Conservation (phyloP, 352 stramenopile genomes). For the Globisporangium polare region DNA sequence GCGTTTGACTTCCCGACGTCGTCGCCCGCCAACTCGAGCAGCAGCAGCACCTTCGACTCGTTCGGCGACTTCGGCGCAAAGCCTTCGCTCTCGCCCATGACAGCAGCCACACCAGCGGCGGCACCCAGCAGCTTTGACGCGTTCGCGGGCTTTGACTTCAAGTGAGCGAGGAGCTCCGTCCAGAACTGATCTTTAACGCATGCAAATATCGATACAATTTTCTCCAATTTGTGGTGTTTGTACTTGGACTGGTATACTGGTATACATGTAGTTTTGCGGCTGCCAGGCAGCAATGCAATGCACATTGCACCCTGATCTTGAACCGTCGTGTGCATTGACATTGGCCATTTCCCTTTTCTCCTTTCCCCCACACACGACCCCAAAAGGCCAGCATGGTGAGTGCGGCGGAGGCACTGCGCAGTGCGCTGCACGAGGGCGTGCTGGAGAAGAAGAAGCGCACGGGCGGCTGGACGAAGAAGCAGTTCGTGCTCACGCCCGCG, state of each 20-base stretch:
- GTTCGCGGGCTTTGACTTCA: constrained; percentile 21
- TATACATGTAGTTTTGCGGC: too few relatives aligned
- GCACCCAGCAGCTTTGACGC: constrained; percentile 14
- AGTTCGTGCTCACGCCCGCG: constrained; percentile 64
- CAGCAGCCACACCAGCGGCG: background rate
- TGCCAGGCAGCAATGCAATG: background rate
- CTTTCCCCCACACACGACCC: background rate
- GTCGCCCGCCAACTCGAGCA: constrained; percentile 12
- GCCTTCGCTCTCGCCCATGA: background rate
- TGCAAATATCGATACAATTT: background rate
- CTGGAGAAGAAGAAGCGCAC: constrained; percentile 69
- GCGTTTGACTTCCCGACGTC: background rate
- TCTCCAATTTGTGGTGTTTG: background rate
- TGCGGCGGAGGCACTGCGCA: constrained; percentile 47
- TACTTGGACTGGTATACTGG: too few relatives aligned
- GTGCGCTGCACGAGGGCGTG: constrained; percentile 49
- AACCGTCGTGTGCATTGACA: background rate
- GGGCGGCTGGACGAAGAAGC: constrained; percentile 78
- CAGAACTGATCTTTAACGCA: background rate
- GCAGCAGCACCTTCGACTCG: constrained; percentile 18
- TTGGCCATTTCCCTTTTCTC: background rate
- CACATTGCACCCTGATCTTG: background rate
- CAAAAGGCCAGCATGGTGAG: constrained; percentile 44
- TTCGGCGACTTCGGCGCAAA: constrained; percentile 23
- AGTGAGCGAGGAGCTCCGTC: constrained; percentile 2